phyloP scores from a whole-genome alignment of 2,329 filamentous ascomycete genomes.

The Chaetomiaceae sp. region DNA sequence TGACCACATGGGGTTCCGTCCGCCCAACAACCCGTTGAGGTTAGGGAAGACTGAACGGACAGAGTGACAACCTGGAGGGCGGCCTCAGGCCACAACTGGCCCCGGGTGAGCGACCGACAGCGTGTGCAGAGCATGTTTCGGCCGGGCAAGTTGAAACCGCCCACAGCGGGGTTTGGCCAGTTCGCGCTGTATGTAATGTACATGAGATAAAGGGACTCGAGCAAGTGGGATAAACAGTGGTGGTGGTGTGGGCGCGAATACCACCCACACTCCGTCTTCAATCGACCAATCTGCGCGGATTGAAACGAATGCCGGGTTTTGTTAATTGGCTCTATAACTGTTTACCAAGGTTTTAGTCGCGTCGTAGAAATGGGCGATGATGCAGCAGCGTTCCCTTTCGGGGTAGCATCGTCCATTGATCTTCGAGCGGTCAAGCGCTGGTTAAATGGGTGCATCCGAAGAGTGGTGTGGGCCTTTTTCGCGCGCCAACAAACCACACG shows the following conservation, averaged over 20 bases:
- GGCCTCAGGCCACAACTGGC: constrained; percentile 10
- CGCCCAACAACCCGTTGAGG: neutral
- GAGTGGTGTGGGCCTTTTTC: neutral
- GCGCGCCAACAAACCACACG: constrained; percentile 11
- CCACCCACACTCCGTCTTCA: constrained; percentile 10
- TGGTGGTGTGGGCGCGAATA: constrained; percentile 4
- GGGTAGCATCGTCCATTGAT: constrained; percentile 6
- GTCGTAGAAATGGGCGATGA: constrained; percentile 8
- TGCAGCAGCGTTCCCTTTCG: constrained; percentile 6
- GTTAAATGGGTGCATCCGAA: constrained; percentile 4
- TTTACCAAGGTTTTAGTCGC: too few relatives aligned
- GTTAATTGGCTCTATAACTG: constrained; percentile 18
- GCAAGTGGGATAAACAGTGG: neutral
- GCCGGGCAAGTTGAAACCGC: constrained; percentile 15
- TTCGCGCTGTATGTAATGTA: neutral
- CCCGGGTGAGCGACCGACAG: neutral
- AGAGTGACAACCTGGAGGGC: neutral
- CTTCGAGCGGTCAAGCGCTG: constrained; percentile 9
- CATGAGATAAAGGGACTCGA: neutral
- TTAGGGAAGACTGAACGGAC: too few relatives aligned
- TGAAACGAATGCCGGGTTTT: constrained; percentile 16
- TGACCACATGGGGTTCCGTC: constrained; percentile 3
- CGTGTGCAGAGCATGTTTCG: constrained; percentile 15
- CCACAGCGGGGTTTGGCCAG: constrained; percentile 7
- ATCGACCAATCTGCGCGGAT: constrained; percentile 11